These are phyloP conservation scores for Solanum virginianum DNA, from an alignment of 257 asterid species.

Conservation along the genomic window DNA sequence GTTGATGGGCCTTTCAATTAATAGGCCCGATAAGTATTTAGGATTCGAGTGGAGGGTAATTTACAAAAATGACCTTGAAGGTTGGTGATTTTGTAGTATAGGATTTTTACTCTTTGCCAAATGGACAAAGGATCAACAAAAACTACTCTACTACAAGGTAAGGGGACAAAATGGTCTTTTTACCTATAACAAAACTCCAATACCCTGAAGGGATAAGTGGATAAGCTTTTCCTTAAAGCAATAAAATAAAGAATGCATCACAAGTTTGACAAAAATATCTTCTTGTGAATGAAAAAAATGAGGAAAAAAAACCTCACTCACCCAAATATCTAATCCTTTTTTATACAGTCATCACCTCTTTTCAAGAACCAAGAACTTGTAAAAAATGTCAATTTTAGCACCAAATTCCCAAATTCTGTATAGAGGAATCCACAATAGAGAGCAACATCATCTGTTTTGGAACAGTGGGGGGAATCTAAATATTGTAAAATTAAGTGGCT, in stretches of 20 bases:
- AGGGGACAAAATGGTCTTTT: background rate
- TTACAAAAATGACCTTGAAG: background rate
- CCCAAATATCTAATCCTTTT: slow-evolving; percentile 8
- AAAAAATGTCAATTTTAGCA: slow-evolving; percentile 46
- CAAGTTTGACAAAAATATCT: background rate
- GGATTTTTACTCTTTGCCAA: background rate
- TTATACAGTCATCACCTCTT: background rate
- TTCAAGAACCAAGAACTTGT: background rate
- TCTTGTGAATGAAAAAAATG: background rate
- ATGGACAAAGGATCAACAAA: no score
- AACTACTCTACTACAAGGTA: background rate
- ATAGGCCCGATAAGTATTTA: background rate
- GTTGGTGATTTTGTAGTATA: background rate
- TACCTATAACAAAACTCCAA: background rate
- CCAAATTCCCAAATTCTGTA: slow-evolving; percentile 53
- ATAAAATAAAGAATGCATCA: background rate
- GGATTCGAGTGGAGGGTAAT: background rate
- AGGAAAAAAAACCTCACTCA: background rate
- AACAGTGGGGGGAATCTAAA: slow-evolving; percentile 15
- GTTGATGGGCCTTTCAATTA: background rate
- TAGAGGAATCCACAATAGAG: slow-evolving; percentile 38
- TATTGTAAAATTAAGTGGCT: slow-evolving; percentile 25
- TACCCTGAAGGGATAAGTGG: background rate
- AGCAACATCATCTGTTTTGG: slow-evolving; percentile 11
- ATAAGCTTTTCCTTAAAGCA: background rate